These are phyloP conservation scores for Ophiostoma angusticollis DNA, from an alignment of 2,329 filamentous ascomycete genomes.

Conservation along the genomic window DNA sequence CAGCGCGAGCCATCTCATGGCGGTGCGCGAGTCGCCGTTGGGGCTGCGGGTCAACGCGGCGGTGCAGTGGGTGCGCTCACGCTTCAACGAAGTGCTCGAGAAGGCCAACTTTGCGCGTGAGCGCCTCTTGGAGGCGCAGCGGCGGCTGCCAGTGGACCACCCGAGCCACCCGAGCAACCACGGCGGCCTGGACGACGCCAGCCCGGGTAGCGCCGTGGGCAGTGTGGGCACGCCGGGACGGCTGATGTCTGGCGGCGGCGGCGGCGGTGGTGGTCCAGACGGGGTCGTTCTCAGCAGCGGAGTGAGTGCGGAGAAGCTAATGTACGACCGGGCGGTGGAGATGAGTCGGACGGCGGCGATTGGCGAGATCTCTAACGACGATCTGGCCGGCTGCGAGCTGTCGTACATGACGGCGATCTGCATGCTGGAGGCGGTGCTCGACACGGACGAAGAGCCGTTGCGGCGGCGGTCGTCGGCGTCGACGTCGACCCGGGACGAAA, in stretches of 20 bases:
- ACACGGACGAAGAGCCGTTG: conserved; percentile 55
- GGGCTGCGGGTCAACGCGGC: conserved; percentile 74
- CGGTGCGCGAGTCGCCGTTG: conserved; percentile 35
- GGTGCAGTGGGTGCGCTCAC: conserved; percentile 85
- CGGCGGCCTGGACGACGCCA: conserved; percentile 20
- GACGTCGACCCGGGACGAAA: conserved; percentile 25
- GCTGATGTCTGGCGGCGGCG: no score
- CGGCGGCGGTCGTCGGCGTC: conserved; percentile 19
- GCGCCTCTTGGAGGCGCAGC: conserved; percentile 77
- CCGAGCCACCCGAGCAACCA: conserved; percentile 76
- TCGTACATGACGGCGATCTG: conserved; percentile 87
- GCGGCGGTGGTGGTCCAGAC: no score
- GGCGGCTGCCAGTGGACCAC: conserved; percentile 69
- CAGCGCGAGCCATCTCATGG: conserved; percentile 22
- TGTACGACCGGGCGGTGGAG: conserved; percentile 94
- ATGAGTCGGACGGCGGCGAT: conserved; percentile 94
- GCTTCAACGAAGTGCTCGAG: conserved; percentile 94
- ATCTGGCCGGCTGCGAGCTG: conserved; percentile 76
- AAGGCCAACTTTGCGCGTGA: conserved; percentile 91
- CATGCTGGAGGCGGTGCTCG: conserved; percentile 89
- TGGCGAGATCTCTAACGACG: conserved; percentile 87
- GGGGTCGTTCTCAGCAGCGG: conserved; percentile 76
- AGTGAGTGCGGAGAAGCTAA: conserved; percentile 87
- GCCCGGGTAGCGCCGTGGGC: conserved; percentile 40
- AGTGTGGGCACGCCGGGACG: conserved; percentile 36